Percentiles rank a stretch among this genome's conserved stretches.
Evolutionary conservation across 805 yeast species (phyloP).

Genomic region (Starmerella sp.): DNA sequence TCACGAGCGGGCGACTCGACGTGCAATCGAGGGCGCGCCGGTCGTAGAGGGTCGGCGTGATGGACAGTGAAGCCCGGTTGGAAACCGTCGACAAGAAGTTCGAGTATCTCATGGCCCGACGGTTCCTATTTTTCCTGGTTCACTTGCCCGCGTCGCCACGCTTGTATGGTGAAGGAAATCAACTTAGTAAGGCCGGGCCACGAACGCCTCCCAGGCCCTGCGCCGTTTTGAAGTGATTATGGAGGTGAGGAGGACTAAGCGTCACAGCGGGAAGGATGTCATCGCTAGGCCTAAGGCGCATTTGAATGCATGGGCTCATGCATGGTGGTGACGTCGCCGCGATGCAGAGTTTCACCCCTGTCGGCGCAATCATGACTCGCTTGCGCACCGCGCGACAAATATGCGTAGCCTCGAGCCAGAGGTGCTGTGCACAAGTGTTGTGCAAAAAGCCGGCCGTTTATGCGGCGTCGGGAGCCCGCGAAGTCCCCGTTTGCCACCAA

Average conservation of each 20-base stretch:
- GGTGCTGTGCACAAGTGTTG: background rate
- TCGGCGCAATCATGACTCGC: background rate
- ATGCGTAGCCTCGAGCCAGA: too few species aligned
- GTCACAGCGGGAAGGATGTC: background rate
- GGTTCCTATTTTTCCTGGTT: background rate
- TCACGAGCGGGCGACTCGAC: conserved; percentile 77
- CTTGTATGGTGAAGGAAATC: conserved; percentile 1
- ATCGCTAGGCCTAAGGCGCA: background rate
- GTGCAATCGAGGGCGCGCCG: conserved; percentile 87
- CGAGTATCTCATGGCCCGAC: conserved; percentile 64
- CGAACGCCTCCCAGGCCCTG: conserved; percentile 3
- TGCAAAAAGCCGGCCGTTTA: too few species aligned
- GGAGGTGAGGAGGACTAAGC: background rate
- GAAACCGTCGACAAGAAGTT: conserved; percentile 67
- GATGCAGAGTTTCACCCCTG: background rate
- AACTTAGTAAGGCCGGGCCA: background rate
- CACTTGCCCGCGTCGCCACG: conserved; percentile 5
- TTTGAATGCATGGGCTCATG: background rate
- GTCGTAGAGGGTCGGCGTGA: conserved; percentile 81
- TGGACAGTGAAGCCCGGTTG: conserved; percentile 86
- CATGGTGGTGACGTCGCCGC: background rate
- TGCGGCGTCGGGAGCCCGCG: too few species aligned
- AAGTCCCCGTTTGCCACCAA: background rate
- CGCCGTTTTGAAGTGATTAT: background rate
- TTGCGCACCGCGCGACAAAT: too few species aligned